These are phyloP conservation scores for Amylostereum chailletii DNA, from an alignment of 1,284 basidiomycete species.

Conservation along the genomic window DNA sequence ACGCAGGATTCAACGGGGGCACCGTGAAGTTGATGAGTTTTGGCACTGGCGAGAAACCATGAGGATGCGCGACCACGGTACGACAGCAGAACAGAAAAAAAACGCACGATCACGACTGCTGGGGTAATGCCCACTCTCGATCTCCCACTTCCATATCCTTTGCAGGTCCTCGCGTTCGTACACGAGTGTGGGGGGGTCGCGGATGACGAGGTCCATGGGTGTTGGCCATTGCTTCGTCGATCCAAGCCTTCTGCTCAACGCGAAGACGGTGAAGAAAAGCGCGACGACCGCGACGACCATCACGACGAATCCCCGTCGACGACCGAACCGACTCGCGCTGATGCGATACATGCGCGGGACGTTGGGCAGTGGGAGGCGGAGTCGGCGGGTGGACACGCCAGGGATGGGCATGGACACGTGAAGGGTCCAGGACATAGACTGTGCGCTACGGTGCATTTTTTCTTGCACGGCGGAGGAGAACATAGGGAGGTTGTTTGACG, in stretches of 20 bases:
- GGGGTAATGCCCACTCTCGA: slow-evolving; percentile 85
- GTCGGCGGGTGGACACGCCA: slow-evolving; percentile 38
- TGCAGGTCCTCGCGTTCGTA: slow-evolving; percentile 70
- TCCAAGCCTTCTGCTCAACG: slow-evolving; percentile 49
- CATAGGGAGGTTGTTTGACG: slow-evolving; percentile 43
- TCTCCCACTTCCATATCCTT: slow-evolving; percentile 91
- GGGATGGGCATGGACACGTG: slow-evolving; percentile 54
- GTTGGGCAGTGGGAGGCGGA: slow-evolving; percentile 55
- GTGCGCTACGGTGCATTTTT: slow-evolving; percentile 48
- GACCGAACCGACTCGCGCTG: slow-evolving; percentile 48
- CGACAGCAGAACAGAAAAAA: slow-evolving; percentile 4
- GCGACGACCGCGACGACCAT: slow-evolving; percentile 40
- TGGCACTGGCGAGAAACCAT: slow-evolving; percentile 46
- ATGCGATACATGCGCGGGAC: slow-evolving; percentile 51
- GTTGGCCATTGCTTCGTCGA: slow-evolving; percentile 56
- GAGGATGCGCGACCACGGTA: slow-evolving; percentile 3
- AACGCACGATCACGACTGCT: slow-evolving; percentile 65
- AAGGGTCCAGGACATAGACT: slow-evolving; percentile 46
- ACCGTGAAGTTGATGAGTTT: slow-evolving; percentile 53
- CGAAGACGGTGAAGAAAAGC: slow-evolving; percentile 45
- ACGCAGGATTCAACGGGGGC: slow-evolving; percentile 61
- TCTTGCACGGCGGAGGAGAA: slow-evolving; percentile 60
- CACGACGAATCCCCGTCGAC: slow-evolving; percentile 43
- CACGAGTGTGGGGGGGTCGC: slow-evolving; percentile 70
- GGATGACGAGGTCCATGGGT: slow-evolving; percentile 44